These are phyloP conservation scores for Nitzschia palea DNA, from an alignment of 108 stramenopile species.

Conservation along the genomic window DNA sequence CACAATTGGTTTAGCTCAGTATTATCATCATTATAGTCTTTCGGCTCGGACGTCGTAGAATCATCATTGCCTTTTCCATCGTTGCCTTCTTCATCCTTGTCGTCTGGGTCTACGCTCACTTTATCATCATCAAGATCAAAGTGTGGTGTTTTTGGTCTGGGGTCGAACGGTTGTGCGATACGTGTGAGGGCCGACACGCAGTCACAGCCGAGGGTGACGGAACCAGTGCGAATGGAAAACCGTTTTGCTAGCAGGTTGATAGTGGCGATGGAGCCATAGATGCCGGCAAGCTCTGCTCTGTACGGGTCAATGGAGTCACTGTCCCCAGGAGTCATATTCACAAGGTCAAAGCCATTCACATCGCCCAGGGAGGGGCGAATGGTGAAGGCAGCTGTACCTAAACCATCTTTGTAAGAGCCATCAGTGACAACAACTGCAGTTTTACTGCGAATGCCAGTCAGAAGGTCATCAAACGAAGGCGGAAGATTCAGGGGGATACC, in stretches of 20 bases:
- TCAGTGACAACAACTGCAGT: background rate
- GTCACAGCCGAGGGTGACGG: slow-evolving; percentile 2
- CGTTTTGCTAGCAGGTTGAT: background rate
- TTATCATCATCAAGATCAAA: no score
- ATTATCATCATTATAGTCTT: no score
- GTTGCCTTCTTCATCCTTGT: no score
- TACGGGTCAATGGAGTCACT: background rate
- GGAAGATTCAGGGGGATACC: no score
- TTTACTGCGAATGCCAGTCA: background rate
- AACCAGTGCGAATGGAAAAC: background rate
- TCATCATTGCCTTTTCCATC: no score
- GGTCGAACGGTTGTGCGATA: background rate
- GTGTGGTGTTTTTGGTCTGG: background rate
- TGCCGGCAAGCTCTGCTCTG: slow-evolving; percentile 3
- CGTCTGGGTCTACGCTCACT: no score
- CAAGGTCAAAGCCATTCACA: background rate
- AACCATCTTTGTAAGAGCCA: slow-evolving; percentile 8
- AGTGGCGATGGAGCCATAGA: background rate
- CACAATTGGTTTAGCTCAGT: no score
- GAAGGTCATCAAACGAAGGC: background rate
- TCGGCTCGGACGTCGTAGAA: no score
- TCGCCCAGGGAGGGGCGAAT: background rate
- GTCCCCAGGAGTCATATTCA: background rate
- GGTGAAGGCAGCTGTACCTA: slow-evolving; percentile 25
- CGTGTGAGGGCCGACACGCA: background rate